A percentile compares a stretch with the other conserved stretches of the same genome.
Conservation (phyloP, 108 stramenopile species). For the Fragilaria crotonensis region DNA sequence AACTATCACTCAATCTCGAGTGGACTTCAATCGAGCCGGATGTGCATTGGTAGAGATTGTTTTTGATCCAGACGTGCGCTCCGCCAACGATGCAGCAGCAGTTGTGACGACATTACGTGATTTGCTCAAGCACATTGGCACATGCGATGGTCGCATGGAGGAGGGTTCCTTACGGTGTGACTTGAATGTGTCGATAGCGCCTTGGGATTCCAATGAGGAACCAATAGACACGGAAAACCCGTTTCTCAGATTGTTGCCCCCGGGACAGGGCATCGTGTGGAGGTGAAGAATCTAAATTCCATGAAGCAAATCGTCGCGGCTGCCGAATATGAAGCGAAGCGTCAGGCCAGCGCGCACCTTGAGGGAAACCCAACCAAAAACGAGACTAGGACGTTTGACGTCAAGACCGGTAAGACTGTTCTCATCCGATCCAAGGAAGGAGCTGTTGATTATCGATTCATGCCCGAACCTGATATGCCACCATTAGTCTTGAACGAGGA, state of each 20-base stretch:
- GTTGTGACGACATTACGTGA: slow-evolving; percentile 73
- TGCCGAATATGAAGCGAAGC: slow-evolving; percentile 73
- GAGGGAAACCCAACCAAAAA: slow-evolving; percentile 19
- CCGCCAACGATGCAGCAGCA: slow-evolving; percentile 75
- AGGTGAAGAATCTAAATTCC: slow-evolving; percentile 96
- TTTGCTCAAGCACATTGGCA: slow-evolving; percentile 67
- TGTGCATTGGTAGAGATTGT: slow-evolving; percentile 85
- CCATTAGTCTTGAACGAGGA: slow-evolving; percentile 65
- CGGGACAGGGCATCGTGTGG: slow-evolving; percentile 73
- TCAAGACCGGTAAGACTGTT: slow-evolving; percentile 46
- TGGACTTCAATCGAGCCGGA: slow-evolving; percentile 91
- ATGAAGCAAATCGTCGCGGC: slow-evolving; percentile 58
- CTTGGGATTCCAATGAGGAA: slow-evolving; percentile 12
- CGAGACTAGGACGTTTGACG: slow-evolving; percentile 89
- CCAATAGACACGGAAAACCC: slow-evolving; percentile 8
- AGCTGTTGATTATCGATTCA: slow-evolving; percentile 92
- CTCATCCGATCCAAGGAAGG: slow-evolving; percentile 81
- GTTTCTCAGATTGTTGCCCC: slow-evolving; percentile 19
- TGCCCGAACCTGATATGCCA: slow-evolving; percentile 97
- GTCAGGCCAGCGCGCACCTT: slow-evolving; percentile 35
- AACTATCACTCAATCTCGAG: slow-evolving; percentile 38
- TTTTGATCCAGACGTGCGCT: slow-evolving; percentile 79
- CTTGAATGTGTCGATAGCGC: slow-evolving; percentile 88
- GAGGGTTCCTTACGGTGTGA: slow-evolving; percentile 90
- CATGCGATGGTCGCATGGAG: slow-evolving; percentile 94